Percentiles rank a stretch among this genome's conserved stretches.
phyloP scores from a whole-genome alignment of 2,329 filamentous ascomycete genomes.

The Diaporthe sp. region DNA sequence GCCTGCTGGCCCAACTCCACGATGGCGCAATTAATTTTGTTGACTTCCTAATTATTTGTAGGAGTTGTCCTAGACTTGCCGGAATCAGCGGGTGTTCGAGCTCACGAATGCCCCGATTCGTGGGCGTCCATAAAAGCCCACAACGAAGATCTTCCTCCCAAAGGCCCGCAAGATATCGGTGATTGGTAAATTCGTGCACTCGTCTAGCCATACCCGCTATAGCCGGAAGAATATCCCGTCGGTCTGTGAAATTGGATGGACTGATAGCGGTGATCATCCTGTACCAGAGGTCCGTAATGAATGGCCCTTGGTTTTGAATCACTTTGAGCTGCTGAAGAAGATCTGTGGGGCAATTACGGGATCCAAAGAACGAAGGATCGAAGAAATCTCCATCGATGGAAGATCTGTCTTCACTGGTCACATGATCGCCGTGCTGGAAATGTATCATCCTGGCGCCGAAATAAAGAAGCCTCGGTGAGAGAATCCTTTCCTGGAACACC shows the following conservation, averaged over 20 bases:
- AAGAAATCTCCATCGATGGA: not conserved
- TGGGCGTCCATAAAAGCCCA: not conserved
- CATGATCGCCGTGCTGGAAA: not conserved
- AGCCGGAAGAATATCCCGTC: not conserved
- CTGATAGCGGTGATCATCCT: not conserved
- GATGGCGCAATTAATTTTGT: not conserved
- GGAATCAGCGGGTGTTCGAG: not conserved
- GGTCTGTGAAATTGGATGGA: not conserved
- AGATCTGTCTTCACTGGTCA: not conserved
- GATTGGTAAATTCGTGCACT: not conserved
- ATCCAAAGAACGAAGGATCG: too few relatives aligned
- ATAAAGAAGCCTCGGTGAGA: not conserved
- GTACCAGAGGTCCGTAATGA: constrained; percentile 4
- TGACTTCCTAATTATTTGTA: not conserved
- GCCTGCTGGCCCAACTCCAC: constrained; percentile 12
- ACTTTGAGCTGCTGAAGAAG: not conserved
- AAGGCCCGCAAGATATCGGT: not conserved
- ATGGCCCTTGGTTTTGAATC: not conserved
- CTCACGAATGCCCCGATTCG: accelerated
- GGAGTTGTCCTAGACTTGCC: not conserved
- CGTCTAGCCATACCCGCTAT: not conserved
- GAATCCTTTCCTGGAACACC: not conserved
- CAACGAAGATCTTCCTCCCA: constrained; percentile 6
- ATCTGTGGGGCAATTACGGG: not conserved
- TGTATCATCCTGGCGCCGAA: constrained; percentile 14